phyloP scores from a whole-genome alignment of 139 green algal genomes.

The Yamagishiella unicocca region DNA sequence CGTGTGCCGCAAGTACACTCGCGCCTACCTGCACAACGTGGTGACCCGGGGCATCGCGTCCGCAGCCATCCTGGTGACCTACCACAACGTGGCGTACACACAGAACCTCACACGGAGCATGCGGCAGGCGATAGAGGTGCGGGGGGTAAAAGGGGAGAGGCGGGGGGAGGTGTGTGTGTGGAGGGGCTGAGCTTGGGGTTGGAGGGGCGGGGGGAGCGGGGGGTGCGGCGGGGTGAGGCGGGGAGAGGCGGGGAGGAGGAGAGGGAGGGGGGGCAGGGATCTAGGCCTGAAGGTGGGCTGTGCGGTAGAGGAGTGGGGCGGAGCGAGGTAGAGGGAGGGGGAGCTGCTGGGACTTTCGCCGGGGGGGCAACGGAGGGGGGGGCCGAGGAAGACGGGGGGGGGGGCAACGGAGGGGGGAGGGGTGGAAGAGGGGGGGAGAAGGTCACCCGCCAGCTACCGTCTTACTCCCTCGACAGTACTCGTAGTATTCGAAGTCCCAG shows the following conservation, averaged over 20 bases:
- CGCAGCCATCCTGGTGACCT: slow-evolving; percentile 83
- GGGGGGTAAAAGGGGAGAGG: neutral
- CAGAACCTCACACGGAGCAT: slow-evolving; percentile 66
- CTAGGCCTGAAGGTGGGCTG: too few species aligned
- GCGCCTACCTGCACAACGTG: slow-evolving; percentile 89
- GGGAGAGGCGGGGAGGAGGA: neutral
- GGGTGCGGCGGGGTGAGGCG: neutral
- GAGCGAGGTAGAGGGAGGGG: neutral
- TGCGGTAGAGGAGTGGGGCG: neutral
- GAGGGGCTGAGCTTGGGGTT: neutral
- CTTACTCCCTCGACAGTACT: too few species aligned
- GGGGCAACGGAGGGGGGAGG: neutral
- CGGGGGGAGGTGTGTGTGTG: neutral
- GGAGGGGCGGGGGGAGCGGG: neutral
- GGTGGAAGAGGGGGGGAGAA: neutral
- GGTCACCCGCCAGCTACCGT: too few species aligned
- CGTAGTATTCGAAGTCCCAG: too few species aligned
- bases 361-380: neutral
- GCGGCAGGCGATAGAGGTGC: slow-evolving; percentile 51
- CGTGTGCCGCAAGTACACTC: slow-evolving; percentile 68
- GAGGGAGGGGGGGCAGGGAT: neutral
- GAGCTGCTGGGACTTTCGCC: too few species aligned
- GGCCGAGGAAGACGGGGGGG: neutral
- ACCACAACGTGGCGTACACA: slow-evolving; percentile 96
- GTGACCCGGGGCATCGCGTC: slow-evolving; percentile 76